Percentiles rank a stretch among this genome's conserved stretches.
Conservation (phyloP, 2,329 filamentous ascomycete species). For the Cordyceps sp. region DNA sequence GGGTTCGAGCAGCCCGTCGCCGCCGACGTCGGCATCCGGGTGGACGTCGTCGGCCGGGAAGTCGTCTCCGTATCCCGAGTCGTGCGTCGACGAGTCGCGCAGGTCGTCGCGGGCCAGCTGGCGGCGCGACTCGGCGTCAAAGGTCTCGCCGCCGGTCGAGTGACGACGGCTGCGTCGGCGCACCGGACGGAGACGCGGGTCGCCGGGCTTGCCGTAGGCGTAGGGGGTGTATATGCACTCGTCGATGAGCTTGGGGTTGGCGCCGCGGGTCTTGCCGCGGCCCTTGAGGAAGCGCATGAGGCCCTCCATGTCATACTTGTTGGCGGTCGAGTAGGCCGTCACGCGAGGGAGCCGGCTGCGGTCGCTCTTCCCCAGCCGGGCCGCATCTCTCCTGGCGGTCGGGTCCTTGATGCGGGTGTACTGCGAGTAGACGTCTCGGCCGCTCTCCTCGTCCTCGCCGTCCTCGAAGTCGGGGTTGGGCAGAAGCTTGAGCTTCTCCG, state of each 20-base stretch:
- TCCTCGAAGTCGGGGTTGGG: conserved; percentile 78
- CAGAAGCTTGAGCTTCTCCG: conserved; percentile 92
- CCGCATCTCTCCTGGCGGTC: conserved; percentile 79
- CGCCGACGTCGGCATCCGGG: conserved; percentile 9
- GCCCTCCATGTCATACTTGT: conserved; percentile 77
- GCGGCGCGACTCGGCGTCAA: conserved; percentile 17
- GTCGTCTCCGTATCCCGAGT: conserved; percentile 14
- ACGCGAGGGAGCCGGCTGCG: conserved; percentile 74
- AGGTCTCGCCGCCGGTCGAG: conserved; percentile 52
- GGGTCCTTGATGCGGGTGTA: conserved; percentile 97
- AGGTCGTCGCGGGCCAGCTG: conserved; percentile 46
- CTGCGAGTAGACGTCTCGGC: conserved; percentile 90
- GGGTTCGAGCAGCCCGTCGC: too few relatives aligned
- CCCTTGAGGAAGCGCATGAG: conserved; percentile 86
- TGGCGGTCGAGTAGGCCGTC: conserved; percentile 91
- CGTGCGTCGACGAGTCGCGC: conserved; percentile 16
- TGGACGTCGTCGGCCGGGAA: conserved; percentile 9
- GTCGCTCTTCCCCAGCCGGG: conserved; percentile 83
- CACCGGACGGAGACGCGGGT: conserved; percentile 16
- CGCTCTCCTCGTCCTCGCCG: conserved; percentile 70
- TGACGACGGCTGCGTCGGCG: conserved; percentile 49
- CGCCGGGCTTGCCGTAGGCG: conserved; percentile 43
- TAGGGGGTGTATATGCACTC: conserved; percentile 97
- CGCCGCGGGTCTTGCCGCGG: conserved; percentile 56
- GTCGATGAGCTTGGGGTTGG: conserved; percentile 83